Evolutionary conservation across 805 yeast species (phyloP).

Genomic region (Candida incommunis): DNA sequence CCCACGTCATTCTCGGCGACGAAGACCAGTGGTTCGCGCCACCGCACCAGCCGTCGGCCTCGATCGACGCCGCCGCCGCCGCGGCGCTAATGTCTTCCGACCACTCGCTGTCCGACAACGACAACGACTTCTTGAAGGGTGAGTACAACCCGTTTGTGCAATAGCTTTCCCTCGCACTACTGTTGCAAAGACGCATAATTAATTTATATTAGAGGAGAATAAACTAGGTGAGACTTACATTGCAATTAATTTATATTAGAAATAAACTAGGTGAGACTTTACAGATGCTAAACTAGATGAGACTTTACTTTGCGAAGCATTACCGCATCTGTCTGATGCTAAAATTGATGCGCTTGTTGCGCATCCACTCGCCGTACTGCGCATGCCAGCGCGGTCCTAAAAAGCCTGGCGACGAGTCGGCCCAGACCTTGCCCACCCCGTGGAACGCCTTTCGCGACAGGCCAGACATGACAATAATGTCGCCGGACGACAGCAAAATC

Average conservation of each 20-base stretch:
- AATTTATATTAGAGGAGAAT: neutral
- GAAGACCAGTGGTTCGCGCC: slow-evolving; percentile 2
- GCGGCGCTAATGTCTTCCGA: neutral
- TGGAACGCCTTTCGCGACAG: slow-evolving; percentile 26
- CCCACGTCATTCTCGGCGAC: slow-evolving; percentile 1
- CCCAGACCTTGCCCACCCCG: slow-evolving; percentile 27
- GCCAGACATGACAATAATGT: slow-evolving; percentile 28
- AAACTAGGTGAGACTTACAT: neutral
- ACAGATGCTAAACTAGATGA: neutral
- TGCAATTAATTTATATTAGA: no score
- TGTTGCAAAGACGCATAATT: neutral
- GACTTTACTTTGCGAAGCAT: neutral
- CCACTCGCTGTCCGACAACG: neutral
- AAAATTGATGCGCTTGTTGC: slow-evolving; percentile 23
- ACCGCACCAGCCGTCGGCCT: neutral
- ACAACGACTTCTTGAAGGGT: neutral
- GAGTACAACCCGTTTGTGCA: neutral
- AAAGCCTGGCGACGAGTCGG: slow-evolving; percentile 20
- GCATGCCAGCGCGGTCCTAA: slow-evolving; percentile 5
- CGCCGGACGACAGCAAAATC: slow-evolving; percentile 25
- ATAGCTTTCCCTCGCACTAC: no score
- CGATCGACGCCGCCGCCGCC: neutral
- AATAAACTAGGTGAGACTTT: neutral
- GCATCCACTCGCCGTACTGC: slow-evolving; percentile 20
- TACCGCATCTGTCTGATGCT: slow-evolving; percentile 26